Conservation (phyloP, 2,329 filamentous ascomycete genomes). For the Epichloe typhina region DNA sequence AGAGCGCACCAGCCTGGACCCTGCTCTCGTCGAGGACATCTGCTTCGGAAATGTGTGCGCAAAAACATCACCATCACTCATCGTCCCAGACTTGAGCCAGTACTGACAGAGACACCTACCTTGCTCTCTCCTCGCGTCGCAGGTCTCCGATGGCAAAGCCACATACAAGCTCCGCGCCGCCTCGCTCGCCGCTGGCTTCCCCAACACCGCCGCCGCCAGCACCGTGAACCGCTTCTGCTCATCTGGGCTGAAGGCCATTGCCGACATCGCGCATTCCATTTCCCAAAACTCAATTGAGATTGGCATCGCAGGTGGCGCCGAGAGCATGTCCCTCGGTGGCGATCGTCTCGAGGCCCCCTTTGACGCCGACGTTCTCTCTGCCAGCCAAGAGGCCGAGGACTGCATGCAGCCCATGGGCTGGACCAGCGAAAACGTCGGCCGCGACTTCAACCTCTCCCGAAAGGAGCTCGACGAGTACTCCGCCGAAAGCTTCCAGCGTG, state of each 20-base stretch:
- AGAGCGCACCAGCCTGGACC: constrained; percentile 63
- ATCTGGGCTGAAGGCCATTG: constrained; percentile 86
- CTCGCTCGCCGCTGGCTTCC: constrained; percentile 80
- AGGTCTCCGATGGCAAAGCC: constrained; percentile 75
- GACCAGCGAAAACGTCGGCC: constrained; percentile 90
- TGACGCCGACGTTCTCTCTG: constrained; percentile 57
- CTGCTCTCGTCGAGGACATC: constrained; percentile 74
- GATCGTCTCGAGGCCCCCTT: constrained; percentile 62
- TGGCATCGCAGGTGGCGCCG: constrained; percentile 77
- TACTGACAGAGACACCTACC: not conserved
- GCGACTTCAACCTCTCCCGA: constrained; percentile 74
- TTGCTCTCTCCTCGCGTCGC: no score
- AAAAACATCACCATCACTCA: no score
- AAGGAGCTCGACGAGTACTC: constrained; percentile 76
- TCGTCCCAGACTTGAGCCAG: not conserved
- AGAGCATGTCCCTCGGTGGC: constrained; percentile 69
- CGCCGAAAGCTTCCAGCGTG: constrained; percentile 74
- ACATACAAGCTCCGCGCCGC: constrained; percentile 87
- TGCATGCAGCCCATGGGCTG: constrained; percentile 96
- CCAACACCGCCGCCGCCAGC: constrained; percentile 72
- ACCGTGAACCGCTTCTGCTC: constrained; percentile 95
- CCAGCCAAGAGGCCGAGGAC: constrained; percentile 66
- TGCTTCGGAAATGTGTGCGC: constrained; percentile 70
- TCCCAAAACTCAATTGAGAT: constrained; percentile 66
- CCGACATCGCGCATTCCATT: constrained; percentile 89